A percentile compares a stretch with the other conserved stretches of the same genome.
phyloP scores from a whole-genome alignment of 768 basidiomycete species.

The Lactifluus subvellereus region DNA sequence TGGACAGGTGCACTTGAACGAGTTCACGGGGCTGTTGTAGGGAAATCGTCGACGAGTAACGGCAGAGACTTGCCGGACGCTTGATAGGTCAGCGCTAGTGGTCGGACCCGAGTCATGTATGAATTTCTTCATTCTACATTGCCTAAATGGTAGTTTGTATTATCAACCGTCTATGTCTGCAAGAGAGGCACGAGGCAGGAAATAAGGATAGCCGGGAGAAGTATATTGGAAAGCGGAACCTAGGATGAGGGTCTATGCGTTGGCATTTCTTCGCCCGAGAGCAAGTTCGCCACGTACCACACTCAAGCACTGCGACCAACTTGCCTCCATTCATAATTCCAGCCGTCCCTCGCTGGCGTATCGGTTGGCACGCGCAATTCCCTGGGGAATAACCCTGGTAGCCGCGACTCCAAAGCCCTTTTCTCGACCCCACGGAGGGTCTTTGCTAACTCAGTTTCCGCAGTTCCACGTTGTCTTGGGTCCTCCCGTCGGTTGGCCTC shows the following conservation, averaged over 20 bases:
- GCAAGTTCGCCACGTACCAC: constrained; percentile 1
- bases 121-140: constrained; percentile 4
- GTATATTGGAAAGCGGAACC: not conserved
- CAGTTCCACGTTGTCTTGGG: constrained; percentile 53
- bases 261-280: not conserved
- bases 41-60: constrained; percentile 48
- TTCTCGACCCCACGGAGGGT: constrained; percentile 59
- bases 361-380: constrained; percentile 84
- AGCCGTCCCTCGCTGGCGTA: constrained; percentile 72
- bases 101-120: constrained; percentile 1
- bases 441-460: constrained; percentile 56
- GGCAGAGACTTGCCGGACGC: constrained; percentile 15
- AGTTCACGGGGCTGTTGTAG: constrained; percentile 70
- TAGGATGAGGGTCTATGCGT: not conserved
- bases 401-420: constrained; percentile 66
- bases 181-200: too few species aligned
- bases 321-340: constrained; percentile 83
- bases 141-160: constrained; percentile 14
- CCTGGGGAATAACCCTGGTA: constrained; percentile 80
- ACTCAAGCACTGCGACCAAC: constrained; percentile 21
- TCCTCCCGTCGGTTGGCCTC: constrained; percentile 74
- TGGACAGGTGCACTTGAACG: constrained; percentile 80
- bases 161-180: not conserved
- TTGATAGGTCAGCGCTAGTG: not conserved
- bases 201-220: not conserved